Evolutionary conservation across 2,329 filamentous ascomycete species (phyloP), one percentile per base, ranked within the genome.

Genomic region (Talaromyces sp.): DNA sequence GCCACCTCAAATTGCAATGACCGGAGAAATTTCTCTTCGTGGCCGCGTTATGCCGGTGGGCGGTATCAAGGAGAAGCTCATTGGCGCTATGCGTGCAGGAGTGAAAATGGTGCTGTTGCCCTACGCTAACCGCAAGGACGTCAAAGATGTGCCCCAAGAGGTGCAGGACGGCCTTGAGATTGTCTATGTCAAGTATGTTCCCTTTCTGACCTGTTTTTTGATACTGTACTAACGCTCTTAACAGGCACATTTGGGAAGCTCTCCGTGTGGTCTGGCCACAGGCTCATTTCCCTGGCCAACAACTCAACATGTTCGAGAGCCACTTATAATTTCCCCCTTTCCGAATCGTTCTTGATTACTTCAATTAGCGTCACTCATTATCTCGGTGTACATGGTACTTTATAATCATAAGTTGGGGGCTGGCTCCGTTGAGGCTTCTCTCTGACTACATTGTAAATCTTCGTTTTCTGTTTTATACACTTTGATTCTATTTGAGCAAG

Each of bases 31-130:
- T 68, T 92, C 91, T 65, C 86, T 99, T 29, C 87, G 95, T 49
- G 95, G 95, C 25, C 88, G 93, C 69, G 91, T 99, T 65, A 92
- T 95, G 79, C 92, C 94, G 29, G 95, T 99, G 40, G 95, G 95
- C 62, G 95, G 95, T 19, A 98, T 99, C 81, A 97, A 98, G 80
- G 94, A 99, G 86, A 99, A 99, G 79, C 84, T 98, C 62, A 98
- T 99, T 74, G 95, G 95, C 25, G 95, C 95, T 8, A 83, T 96
- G 74, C 86, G 94, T 64, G 95, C 95, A 1, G 95, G 95, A 31
- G 94, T 99, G 68, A 96, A 97, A 84, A 94, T 92, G 36, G 94
- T 99, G 7, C 78, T 99, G 67, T 82, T 99, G 7, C 95, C 95
- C 2, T 86, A 89, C 36, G 90, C 91, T 71, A 99, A 99, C 77